Evolutionary conservation across 106 monocot species (phyloP), one percentile per base, ranked within the genome.

Genomic region (Acorus gramineus): DNA sequence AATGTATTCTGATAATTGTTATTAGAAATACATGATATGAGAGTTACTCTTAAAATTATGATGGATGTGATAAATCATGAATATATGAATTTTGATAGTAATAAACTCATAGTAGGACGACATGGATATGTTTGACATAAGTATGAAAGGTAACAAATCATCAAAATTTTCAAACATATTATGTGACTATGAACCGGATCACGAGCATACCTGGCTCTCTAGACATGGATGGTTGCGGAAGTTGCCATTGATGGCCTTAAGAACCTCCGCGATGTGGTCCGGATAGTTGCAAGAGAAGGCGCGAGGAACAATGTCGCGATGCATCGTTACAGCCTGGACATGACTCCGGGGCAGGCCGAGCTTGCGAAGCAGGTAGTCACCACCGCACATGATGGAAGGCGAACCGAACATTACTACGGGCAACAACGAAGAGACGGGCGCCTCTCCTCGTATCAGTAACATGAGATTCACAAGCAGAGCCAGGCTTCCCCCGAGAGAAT

Each of bases 231-330:
- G 93, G 69, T 75, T 70, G 4, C 93, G 80, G 60, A 93, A 93
- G 46, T 86, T 93, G 52, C 83, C 79, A 66, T 86, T 93, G 42
- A 86, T 69, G 5, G 89, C 84, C 70, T 83, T 89, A 14, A 93
- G 89, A 69, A 93, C 86, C 58, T 81, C 77, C 44, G 72, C 77
- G 3, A 89, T 73, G 50, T 81, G 80, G 57, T 86, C 81, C 0
- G 93, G 89, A 54, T 89, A 93, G 67, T 75, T 79, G 75, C 93
- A 93, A 49, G 93, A 93, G 70, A 93, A 93, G 3, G 86, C 93
- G 50, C 93, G 68, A 9, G 93, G 93, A 14, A 93, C 93, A 46
- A 93, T 89, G 50, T 93, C 93, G 59, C 93, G 66, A 56, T 89
- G 93, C 84, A 93, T 77, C 3, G 70, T 78, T 49, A 93, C 78